Evolutionary conservation across 768 basidiomycete species (phyloP).

Genomic region (Lenzites betulinus): DNA sequence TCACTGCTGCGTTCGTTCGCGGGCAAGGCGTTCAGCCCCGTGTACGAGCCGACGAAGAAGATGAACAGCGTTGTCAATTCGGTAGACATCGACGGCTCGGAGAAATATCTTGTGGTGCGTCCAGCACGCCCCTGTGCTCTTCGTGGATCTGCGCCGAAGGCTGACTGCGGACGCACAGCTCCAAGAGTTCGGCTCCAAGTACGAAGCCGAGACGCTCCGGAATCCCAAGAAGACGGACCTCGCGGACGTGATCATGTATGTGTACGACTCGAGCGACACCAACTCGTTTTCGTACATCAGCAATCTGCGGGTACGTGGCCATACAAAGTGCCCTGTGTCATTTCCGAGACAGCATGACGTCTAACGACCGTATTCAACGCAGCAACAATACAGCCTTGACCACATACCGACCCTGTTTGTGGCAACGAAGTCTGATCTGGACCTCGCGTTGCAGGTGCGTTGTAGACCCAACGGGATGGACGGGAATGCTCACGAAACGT

Average conservation of each 20-base stretch:
- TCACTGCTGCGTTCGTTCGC: conserved; percentile 83
- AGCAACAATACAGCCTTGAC: conserved; percentile 98
- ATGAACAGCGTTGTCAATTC: conserved; percentile 92
- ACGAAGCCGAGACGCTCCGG: conserved; percentile 87
- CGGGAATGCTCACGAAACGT: conserved; percentile 12
- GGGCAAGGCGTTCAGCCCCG: conserved; percentile 71
- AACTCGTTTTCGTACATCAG: conserved; percentile 99
- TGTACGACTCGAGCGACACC: conserved; percentile 97
- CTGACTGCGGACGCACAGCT: conserved; percentile 50
- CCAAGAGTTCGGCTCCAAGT: conserved; percentile 96
- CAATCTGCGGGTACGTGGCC: conserved; percentile 76
- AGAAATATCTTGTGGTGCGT: conserved; percentile 95
- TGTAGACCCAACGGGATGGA: neutral
- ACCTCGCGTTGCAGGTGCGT: conserved; percentile 89
- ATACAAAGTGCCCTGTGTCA: neutral
- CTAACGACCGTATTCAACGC: conserved; percentile 21
- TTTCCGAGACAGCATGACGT: conserved; percentile 14
- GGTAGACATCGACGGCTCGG: conserved; percentile 91
- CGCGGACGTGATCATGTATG: conserved; percentile 93
- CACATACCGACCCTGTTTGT: conserved; percentile 96
- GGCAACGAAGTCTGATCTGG: conserved; percentile 98
- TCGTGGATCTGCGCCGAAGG: neutral
- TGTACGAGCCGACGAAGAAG: conserved; percentile 88
- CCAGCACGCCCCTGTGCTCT: neutral
- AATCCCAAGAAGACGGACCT: conserved; percentile 89